Evolutionary conservation across 2,329 filamentous ascomycete species (phyloP), one percentile per base, ranked within the genome.

Genomic region (Alternaria dauci): DNA sequence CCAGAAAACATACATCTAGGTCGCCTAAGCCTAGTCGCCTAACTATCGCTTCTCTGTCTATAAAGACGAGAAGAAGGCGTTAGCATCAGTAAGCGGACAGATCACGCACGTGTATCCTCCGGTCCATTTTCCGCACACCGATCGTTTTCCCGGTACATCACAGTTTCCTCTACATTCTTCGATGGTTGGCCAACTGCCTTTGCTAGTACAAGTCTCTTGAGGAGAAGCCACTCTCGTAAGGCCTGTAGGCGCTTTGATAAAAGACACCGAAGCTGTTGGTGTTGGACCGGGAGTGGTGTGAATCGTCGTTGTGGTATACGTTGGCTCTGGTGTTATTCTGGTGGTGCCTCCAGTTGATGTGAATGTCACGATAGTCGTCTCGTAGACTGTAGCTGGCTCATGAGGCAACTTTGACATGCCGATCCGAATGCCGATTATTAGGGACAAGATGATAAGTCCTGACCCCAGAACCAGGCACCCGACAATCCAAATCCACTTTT

Each of bases 351-450:
- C 11, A 6, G 5, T n/a, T 20, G 14, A 9, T 8, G 32, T 50
- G 9, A 30, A 14, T 36, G 46, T 50, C 2, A 25, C 1, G 8
- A 28, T 18, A 50, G 20, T 4, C 0, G 46, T 50, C n/a, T 36
- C 14, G 5, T 36, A 36, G 0, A 26, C 30, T 0, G 2, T 7
- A 0, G 32, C 0, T 25, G 16, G 32, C 14, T 1, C 46, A 14
- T 38, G 7, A 0, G 46, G 32, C 12, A 32, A 36, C 2, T n/a
- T 50, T 0, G 46, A 36, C 0, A 50, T 20, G 3, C 52, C 30
- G 2, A 55, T 26, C 1, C 26, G 46, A 30, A 55, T 39, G 52
- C 52, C 32, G 4, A 26, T 16, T 1, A 46, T n/a, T 3, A 34
- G 20, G 7, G 41, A 42, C 8, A 20, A n/a, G 6, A 55, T 30